phyloP scores from a whole-genome alignment of 2,329 filamentous ascomycete species.

The Fusarium sp. region DNA sequence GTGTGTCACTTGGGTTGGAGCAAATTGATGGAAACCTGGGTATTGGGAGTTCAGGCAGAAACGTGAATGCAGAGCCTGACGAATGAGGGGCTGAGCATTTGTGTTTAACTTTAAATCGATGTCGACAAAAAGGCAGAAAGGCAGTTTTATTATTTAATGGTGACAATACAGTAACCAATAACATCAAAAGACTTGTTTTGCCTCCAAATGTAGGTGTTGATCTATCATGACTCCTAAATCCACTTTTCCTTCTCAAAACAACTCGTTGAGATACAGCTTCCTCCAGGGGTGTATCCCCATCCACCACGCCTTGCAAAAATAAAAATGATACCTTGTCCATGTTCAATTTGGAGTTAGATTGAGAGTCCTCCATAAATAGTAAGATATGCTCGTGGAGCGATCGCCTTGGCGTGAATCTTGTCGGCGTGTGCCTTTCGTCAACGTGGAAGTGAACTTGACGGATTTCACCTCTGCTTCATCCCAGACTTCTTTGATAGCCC shows the following conservation, averaged over 20 bases:
- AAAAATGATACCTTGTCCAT: too few relatives aligned
- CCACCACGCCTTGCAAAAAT: background rate
- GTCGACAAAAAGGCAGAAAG: too few relatives aligned
- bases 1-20: slow-evolving; percentile 41
- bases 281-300: background rate
- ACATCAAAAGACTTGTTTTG: accelerated
- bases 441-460: background rate
- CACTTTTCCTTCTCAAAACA: too few relatives aligned
- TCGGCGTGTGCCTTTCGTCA: too few relatives aligned
- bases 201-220: background rate
- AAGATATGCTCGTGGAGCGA: accelerated
- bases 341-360: background rate
- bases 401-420: background rate
- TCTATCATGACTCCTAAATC: too few relatives aligned
- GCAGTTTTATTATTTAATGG: too few relatives aligned
- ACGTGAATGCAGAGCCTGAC: accelerated
- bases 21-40: background rate
- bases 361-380: accelerated
- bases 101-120: too few relatives aligned
- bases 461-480: background rate
- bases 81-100: background rate
- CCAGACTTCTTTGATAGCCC: too few relatives aligned
- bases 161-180: background rate
- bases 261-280: too few relatives aligned
- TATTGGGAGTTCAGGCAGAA: background rate